Evolutionary conservation across 768 basidiomycete genomes (phyloP).

Genomic region (Suillus spraguei): DNA sequence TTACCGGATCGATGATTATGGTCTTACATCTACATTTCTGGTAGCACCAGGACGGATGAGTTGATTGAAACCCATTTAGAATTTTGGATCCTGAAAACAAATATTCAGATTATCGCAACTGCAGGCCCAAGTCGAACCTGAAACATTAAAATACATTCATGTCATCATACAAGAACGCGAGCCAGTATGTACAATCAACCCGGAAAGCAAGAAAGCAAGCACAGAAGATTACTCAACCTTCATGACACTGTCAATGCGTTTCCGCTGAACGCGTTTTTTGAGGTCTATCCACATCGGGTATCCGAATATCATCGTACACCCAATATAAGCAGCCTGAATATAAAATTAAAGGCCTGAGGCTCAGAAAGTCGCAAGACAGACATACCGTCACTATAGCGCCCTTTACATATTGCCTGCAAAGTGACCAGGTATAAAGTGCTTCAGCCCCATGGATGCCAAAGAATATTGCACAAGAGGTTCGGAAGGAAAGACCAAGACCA

Average conservation of each 20-base stretch:
- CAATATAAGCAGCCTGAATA: slow-evolving; percentile 53
- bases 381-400: slow-evolving; percentile 24
- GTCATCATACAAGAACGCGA: background rate
- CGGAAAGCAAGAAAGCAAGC: background rate
- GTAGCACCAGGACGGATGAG: no score
- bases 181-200: background rate
- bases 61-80: background rate
- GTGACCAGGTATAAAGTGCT: slow-evolving; percentile 28
- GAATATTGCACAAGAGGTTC: slow-evolving; percentile 11
- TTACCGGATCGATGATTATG: no score
- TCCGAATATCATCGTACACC: slow-evolving; percentile 53
- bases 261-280: slow-evolving; percentile 59
- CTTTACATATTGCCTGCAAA: slow-evolving; percentile 33
- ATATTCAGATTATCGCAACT: background rate
- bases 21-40: no score
- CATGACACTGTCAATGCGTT: slow-evolving; percentile 80
- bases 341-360: background rate
- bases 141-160: background rate
- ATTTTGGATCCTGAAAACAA: background rate
- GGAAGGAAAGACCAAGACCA: slow-evolving; percentile 23
- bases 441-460: slow-evolving; percentile 26
- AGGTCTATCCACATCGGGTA: slow-evolving; percentile 57
- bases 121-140: background rate
- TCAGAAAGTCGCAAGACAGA: background rate
- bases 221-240: slow-evolving; percentile 52